phyloP scores from a whole-genome alignment of 202 grass and related monocot species.

The Panicum hallii region DNA sequence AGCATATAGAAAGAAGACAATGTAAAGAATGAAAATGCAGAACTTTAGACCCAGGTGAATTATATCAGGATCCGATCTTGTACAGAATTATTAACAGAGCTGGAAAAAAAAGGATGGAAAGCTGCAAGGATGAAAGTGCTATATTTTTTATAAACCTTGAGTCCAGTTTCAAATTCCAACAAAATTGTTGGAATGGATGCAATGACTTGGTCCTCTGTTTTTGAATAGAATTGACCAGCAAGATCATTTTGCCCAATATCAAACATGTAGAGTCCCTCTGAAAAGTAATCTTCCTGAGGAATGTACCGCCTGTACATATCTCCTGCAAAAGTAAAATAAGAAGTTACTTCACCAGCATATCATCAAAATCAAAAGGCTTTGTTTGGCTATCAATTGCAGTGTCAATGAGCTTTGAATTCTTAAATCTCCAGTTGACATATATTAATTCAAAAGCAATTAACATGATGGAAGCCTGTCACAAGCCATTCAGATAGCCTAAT shows the following conservation, averaged over 20 bases:
- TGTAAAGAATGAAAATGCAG: neutral
- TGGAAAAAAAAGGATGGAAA: neutral
- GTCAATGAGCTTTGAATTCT: neutral
- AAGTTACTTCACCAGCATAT: neutral
- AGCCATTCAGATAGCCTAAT: slow-evolving; percentile 27
- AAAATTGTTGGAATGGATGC: slow-evolving; percentile 90
- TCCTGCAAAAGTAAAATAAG: slow-evolving; percentile 57
- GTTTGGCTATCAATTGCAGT: slow-evolving; percentile 2
- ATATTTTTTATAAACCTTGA: slow-evolving; percentile 74
- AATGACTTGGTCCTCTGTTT: slow-evolving; percentile 86
- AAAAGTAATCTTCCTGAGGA: slow-evolving; percentile 79
- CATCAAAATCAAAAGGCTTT: slow-evolving; percentile 32
- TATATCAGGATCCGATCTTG: neutral
- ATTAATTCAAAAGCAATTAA: neutral
- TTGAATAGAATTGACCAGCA: slow-evolving; percentile 89
- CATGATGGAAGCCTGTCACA: neutral
- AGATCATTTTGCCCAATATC: slow-evolving; percentile 99
- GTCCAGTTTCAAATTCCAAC: slow-evolving; percentile 83
- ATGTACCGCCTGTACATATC: slow-evolving; percentile 71
- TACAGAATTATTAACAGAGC: slow-evolving; percentile 2
- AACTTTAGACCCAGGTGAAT: neutral
- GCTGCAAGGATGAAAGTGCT: slow-evolving; percentile 15
- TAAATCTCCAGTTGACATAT: slow-evolving; percentile 11
- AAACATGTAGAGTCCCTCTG: slow-evolving; percentile 91
- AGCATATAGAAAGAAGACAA: slow-evolving; percentile 6